Evolutionary conservation across 2,329 filamentous ascomycete genomes (phyloP), one percentile per base, ranked within the genome.

Genomic region (Geosmithia morbida): DNA sequence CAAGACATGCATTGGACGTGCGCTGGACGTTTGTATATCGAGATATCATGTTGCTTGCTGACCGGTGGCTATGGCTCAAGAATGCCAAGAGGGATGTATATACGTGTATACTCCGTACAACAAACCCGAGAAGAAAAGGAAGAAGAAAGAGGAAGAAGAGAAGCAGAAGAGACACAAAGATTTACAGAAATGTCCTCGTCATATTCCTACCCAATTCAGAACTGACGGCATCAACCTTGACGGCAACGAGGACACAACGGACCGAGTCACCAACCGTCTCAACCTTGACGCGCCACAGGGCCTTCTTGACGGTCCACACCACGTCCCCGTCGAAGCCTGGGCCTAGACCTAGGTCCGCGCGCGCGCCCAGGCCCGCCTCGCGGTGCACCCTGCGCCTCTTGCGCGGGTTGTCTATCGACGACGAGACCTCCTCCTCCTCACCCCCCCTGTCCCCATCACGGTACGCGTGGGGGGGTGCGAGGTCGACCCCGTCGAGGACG

Each of bases 141-240:
- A 26, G 4, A 26, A 8, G 8, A 26, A 8, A 26, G 4, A 8
- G 8, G 22, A 26, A 26, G 8, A 26, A 8, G 22, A 26, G 8
- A 8, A 8, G 22, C 4, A 26, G 8, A 26, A 26, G 8, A 26
- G 22, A 26, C 22, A 26, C 4, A 8, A 26, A 26, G 8, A 26
- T 8, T 8, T 26, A 26, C 22, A 94, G 61, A 59, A 94, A 94
- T 0, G 64, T 66, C 51, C 84, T 73, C 46, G 69, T 62, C 45
- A 64, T 65, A 65, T 94, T 94, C 52, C 85, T 74, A 11, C 72
- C 72, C 51, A 71, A 68, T 62, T 90, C 79, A 7, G 71, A 73
- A 47, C 73, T 82, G 54, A 80, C 75, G 0, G 81, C 83, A 54
- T 94, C 84, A 22, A 94, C 59, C 61, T 85, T 87, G 33, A 89